These are phyloP conservation scores for Pilasporangium apinafurcum DNA, from an alignment of 352 stramenopile genomes.

Conservation along the genomic window DNA sequence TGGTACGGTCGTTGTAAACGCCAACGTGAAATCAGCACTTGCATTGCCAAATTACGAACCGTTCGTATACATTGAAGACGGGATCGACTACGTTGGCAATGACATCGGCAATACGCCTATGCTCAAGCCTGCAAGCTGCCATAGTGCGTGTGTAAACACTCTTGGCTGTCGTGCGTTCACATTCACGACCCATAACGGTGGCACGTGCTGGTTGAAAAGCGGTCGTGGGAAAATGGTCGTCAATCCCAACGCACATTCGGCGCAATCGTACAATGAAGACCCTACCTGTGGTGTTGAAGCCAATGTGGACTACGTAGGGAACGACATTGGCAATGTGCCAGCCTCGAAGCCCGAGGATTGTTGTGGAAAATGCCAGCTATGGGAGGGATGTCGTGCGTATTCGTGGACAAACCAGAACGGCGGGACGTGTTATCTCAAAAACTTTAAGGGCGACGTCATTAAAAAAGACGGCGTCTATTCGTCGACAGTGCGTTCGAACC, in stretches of 20 bases:
- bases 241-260: slow-evolving; percentile 8
- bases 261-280: slow-evolving; percentile 17
- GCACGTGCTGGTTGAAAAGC: slow-evolving; percentile 24
- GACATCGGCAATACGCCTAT: slow-evolving; percentile 12
- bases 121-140: slow-evolving; percentile 12
- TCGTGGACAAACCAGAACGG: slow-evolving; percentile 13
- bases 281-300: slow-evolving; percentile 14
- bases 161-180: slow-evolving; percentile 23
- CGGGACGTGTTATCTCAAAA: slow-evolving; percentile 23
- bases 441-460: slow-evolving; percentile 6
- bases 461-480: too few relatives aligned
- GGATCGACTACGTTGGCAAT: slow-evolving; percentile 30
- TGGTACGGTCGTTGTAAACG: slow-evolving; percentile 12
- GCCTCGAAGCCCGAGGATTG: slow-evolving; percentile 7
- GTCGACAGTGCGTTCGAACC: too few relatives aligned
- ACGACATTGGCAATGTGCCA: slow-evolving; percentile 10
- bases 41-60: too few relatives aligned
- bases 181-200: slow-evolving; percentile 14
- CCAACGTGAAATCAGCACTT: slow-evolving; percentile 12
- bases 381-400: slow-evolving; percentile 15
- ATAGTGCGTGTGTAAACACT: slow-evolving; percentile 8
- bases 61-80: slow-evolving; percentile 4
- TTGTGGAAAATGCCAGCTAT: slow-evolving; percentile 11
- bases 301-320: slow-evolving; percentile 16
- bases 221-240: slow-evolving; percentile 15